Base-by-base conservation (phyloP, 495 filamentous ascomycete genomes). In the Lindgomyces ingoldianus region DNA sequence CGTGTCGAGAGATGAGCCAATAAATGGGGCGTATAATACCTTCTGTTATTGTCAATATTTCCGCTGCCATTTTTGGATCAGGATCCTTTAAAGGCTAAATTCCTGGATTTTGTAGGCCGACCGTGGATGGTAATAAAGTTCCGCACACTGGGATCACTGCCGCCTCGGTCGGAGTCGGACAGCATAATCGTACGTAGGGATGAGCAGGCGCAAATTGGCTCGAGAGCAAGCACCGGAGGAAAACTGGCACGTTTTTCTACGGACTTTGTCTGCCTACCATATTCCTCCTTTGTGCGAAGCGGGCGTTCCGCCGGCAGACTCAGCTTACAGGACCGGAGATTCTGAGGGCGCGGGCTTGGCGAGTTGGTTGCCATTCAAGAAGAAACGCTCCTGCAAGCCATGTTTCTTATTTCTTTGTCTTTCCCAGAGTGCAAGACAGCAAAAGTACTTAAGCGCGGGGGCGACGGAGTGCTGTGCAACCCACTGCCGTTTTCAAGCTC, bases 21-120 rank as follows among this genome's bases (percentile, higher is more conserved):
- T 70, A 70, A 70, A 65, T 26, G 2, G 39, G 51, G 45, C 47
- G 41, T 65, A 64, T 69, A 65, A 59, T 47, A 70, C 67, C 57
- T 65, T 51, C 67, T 65, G 50, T 70, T 70, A 70, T 70, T 70
- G 67, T 62, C 67, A 70, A 70, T 70, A 70, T 57, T 70, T 54
- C 65, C 67, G 67, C 55, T 65, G 56, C 67, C 62, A 57, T 56
- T 52, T 62, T 65, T 62, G 67, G 67, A 62, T 36, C 67, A 53
- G 14, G 12, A 18, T 39, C 57, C 49, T 61, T 54, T 60, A 64
- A 62, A 70, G 62, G 67, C 67, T 70, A 70, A 70, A 70, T 65
- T 51, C 56, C 62, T 57, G 61, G 48, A 18, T 60, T 24, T n/a
- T 56, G 61, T n/a, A 26, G 24, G 45, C 8, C 53, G 44, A 36